Evolutionary conservation across 805 yeast species (phyloP).

Genomic region (Kluyveromyces starmeri): DNA sequence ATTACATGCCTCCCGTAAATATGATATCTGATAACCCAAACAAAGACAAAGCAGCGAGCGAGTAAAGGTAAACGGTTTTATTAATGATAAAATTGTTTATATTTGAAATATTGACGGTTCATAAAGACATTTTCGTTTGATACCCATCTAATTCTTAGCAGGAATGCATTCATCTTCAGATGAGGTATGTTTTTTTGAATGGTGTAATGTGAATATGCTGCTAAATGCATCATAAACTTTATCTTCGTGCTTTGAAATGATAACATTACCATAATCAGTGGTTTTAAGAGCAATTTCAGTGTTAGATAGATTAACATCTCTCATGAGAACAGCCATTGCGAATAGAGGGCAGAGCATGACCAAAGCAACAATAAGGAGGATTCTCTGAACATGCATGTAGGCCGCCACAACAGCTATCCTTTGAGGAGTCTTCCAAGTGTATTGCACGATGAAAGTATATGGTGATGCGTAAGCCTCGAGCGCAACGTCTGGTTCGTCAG

Average conservation of each 20-base stretch:
- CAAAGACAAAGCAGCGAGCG: too few relatives aligned
- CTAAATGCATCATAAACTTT: not conserved
- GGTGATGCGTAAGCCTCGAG: conserved; percentile 45
- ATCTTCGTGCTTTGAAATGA: not conserved
- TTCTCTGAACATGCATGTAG: conserved; percentile 38
- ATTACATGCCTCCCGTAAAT: too few relatives aligned
- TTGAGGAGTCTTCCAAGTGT: conserved; percentile 58
- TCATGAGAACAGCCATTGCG: not conserved
- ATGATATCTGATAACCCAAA: too few relatives aligned
- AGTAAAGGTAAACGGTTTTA: too few relatives aligned
- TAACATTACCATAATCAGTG: not conserved
- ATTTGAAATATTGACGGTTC: too few relatives aligned
- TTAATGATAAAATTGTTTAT: too few relatives aligned
- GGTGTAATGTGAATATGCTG: too few relatives aligned
- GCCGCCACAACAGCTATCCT: conserved; percentile 49
- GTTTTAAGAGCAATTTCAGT: not conserved
- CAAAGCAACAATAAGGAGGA: not conserved
- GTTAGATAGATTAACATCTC: not conserved
- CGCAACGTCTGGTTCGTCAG: conserved; percentile 34
- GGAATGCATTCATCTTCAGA: too few relatives aligned
- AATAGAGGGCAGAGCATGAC: not conserved
- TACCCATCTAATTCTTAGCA: too few relatives aligned
- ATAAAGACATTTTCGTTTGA: too few relatives aligned
- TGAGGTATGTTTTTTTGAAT: too few relatives aligned
- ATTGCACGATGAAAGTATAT: conserved; percentile 35